Evolutionary conservation across 116 monocot species (phyloP).

Genomic region (Dioscorea cayenensis): DNA sequence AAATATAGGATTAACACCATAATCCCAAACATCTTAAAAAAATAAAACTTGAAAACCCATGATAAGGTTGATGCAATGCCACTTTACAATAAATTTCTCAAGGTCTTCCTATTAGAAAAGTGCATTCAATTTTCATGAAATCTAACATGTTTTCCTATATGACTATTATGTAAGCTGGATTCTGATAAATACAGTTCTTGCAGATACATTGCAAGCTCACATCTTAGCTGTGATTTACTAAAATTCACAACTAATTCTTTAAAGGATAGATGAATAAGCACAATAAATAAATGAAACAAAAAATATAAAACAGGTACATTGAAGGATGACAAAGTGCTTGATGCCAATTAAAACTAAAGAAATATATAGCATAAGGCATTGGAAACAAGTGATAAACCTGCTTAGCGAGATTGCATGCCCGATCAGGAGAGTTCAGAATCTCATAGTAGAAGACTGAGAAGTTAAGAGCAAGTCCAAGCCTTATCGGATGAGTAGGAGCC

Average conservation of each 20-base stretch:
- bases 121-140: too few relatives aligned
- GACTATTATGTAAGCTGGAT: too few relatives aligned
- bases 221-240: too few relatives aligned
- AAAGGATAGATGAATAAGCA: neutral
- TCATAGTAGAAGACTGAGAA: conserved; percentile 54
- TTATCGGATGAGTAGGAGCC: conserved; percentile 41
- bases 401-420: conserved; percentile 53
- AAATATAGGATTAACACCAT: too few relatives aligned
- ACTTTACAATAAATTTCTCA: too few relatives aligned
- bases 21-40: too few relatives aligned
- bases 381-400: conserved; percentile 23
- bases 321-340: neutral
- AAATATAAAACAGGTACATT: neutral
- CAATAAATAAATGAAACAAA: neutral
- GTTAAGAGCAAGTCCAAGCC: conserved; percentile 38
- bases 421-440: conserved; percentile 46
- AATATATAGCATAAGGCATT: neutral
- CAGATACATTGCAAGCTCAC: too few relatives aligned
- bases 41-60: too few relatives aligned
- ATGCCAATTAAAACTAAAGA: neutral
- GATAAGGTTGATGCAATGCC: too few relatives aligned
- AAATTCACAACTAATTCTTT: neutral
- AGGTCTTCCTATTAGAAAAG: too few relatives aligned
- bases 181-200: too few relatives aligned
- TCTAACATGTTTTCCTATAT: too few relatives aligned